Evolutionary conservation across 2,329 filamentous ascomycete genomes (phyloP).

Genomic region (Diatrype stigma): DNA sequence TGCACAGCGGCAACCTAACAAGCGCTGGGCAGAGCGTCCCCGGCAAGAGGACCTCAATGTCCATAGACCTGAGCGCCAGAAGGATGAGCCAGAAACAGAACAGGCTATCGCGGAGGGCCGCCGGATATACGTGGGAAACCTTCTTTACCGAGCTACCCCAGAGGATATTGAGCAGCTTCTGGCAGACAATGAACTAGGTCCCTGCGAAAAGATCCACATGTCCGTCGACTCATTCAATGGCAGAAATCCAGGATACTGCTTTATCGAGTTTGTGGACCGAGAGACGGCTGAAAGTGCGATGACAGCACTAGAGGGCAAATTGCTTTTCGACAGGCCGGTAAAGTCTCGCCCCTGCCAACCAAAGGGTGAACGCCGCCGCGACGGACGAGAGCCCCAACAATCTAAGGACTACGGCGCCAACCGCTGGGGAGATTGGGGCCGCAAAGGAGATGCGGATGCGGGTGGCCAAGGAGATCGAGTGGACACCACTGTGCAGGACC

Average conservation of each 20-base stretch:
- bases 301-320: conserved; percentile 47
- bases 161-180: conserved; percentile 33
- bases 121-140: conserved; percentile 63
- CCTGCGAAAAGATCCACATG: conserved; percentile 58
- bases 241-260: conserved; percentile 71
- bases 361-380: conserved; percentile 32
- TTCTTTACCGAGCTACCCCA: conserved; percentile 49
- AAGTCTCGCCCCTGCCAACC: conserved; percentile 63
- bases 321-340: conserved; percentile 54
- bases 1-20: neutral
- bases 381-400: conserved; percentile 12
- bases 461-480: conserved; percentile 1
- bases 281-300: conserved; percentile 57
- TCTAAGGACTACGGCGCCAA: conserved; percentile 26
- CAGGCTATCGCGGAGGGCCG: conserved; percentile 25
- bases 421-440: conserved; percentile 43
- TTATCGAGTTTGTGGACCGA: conserved; percentile 60
- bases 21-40: neutral
- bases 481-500: conserved; percentile 15
- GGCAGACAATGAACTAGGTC: conserved; percentile 27
- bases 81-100: conserved; percentile 6
- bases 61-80: conserved; percentile 2
- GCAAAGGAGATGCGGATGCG: conserved; percentile 8
- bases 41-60: conserved; percentile 2
- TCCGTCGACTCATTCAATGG: conserved; percentile 64